These are phyloP conservation scores for Triticum dicoccoides DNA, from an alignment of 176 grass and related monocot species.

Conservation along the genomic window DNA sequence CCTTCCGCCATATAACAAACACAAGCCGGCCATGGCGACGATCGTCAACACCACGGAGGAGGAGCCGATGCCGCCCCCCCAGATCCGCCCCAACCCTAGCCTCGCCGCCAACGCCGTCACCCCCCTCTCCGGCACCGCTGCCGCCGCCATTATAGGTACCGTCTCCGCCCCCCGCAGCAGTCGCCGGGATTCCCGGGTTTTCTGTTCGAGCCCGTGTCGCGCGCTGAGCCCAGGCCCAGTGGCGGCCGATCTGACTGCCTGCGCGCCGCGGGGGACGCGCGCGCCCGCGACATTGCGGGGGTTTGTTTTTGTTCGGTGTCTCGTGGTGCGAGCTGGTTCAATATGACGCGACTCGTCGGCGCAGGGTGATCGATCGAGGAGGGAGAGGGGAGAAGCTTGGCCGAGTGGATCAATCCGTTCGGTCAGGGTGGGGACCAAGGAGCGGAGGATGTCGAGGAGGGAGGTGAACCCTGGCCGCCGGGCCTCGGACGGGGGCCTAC, in stretches of 20 bases:
- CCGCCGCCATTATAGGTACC: slow-evolving; percentile 33
- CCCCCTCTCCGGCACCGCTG: background rate
- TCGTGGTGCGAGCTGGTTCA: background rate
- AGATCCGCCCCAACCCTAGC: slow-evolving; percentile 42
- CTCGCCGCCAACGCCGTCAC: background rate
- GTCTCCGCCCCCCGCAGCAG: background rate
- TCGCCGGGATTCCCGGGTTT: background rate
- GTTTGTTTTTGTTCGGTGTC: background rate
- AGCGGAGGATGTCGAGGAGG: slow-evolving; percentile 64
- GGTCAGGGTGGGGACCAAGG: background rate
- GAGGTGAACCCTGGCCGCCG: slow-evolving; percentile 76
- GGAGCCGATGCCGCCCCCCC: background rate
- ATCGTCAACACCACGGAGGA: no score
- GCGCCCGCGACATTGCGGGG: background rate
- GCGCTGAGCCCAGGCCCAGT: no score
- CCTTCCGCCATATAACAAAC: no score
- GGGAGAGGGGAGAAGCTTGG: background rate
- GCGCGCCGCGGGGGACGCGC: background rate
- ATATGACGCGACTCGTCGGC: background rate
- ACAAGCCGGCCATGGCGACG: no score
- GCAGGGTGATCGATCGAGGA: slow-evolving; percentile 17
- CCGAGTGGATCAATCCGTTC: background rate
- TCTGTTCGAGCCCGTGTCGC: background rate
- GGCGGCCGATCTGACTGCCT: background rate
- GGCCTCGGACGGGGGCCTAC: slow-evolving; percentile 49